These are phyloP conservation scores for Colletotrichum phormii DNA, from an alignment of 2,329 filamentous ascomycete genomes.

Conservation along the genomic window DNA sequence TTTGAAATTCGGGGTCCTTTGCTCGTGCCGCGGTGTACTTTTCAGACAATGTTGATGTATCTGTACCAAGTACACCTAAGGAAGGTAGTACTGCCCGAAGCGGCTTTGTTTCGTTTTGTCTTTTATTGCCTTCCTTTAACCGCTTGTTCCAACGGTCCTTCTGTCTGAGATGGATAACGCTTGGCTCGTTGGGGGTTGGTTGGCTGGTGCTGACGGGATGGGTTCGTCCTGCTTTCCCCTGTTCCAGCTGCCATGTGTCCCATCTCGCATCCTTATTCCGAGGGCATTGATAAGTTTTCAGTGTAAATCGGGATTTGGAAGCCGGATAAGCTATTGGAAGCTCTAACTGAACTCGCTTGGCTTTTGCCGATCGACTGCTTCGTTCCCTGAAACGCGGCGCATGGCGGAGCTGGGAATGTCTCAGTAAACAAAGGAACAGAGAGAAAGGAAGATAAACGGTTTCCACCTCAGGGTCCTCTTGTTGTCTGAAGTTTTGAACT, in stretches of 20 bases:
- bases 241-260: background rate
- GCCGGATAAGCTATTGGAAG: background rate
- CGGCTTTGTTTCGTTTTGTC: background rate
- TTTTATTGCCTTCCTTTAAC: background rate
- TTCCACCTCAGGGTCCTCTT: background rate
- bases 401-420: background rate
- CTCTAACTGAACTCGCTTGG: background rate
- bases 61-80: background rate
- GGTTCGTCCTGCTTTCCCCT: background rate
- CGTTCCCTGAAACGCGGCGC: background rate
- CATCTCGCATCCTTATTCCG: background rate
- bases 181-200: background rate
- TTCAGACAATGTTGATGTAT: background rate
- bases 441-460: background rate
- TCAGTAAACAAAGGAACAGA: background rate
- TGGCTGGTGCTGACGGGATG: background rate
- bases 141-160: background rate
- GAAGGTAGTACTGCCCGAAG: no score
- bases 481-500: background rate
- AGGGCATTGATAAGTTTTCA: background rate
- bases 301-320: background rate
- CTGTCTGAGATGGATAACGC: background rate
- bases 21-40: background rate
- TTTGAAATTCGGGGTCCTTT: background rate
- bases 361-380: background rate